Percentiles rank a stretch among this genome's conserved stretches.
Evolutionary conservation across 2,329 filamentous ascomycete species (phyloP).

Genomic region (Alternaria angustiovoidea): DNA sequence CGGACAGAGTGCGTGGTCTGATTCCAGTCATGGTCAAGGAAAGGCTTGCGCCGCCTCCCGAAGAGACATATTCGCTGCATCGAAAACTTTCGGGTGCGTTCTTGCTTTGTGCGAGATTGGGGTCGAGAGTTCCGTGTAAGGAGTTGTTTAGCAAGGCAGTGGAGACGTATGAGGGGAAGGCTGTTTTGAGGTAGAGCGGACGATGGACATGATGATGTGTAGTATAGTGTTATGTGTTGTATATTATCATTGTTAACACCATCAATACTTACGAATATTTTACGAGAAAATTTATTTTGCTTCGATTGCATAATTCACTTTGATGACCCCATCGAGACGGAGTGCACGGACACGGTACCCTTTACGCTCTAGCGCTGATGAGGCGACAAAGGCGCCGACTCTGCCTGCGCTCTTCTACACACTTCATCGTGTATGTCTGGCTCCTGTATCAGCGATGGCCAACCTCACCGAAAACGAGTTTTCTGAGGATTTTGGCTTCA

Average conservation of each 20-base stretch:
- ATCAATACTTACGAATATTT: not conserved
- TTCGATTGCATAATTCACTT: too few species aligned
- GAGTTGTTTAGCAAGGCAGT: conserved; percentile 75
- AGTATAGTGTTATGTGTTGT: not conserved
- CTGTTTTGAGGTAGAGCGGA: conserved; percentile 14
- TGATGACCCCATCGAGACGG: too few species aligned
- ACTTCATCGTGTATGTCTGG: too few species aligned
- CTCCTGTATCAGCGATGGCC: too few species aligned
- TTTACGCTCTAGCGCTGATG: too few species aligned
- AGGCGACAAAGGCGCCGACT: too few species aligned
- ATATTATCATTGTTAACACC: not conserved
- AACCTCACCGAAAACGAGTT: too few species aligned
- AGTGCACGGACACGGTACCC: too few species aligned
- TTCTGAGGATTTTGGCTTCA: too few species aligned
- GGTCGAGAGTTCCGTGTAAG: conserved; percentile 81
- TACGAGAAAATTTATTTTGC: not conserved
- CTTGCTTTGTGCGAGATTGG: conserved; percentile 84
- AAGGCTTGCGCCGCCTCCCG: conserved; percentile 86
- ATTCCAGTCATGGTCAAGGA: conserved; percentile 96
- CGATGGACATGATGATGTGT: not conserved
- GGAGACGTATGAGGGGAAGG: conserved; percentile 41
- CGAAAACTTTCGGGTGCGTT: conserved; percentile 96
- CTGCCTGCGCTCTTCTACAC: too few species aligned
- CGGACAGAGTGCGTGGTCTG: conserved; percentile 83
- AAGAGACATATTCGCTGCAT: conserved; percentile 96